These are phyloP conservation scores for Mimosa pudica DNA, from an alignment of 306 rosid species.

Conservation along the genomic window DNA sequence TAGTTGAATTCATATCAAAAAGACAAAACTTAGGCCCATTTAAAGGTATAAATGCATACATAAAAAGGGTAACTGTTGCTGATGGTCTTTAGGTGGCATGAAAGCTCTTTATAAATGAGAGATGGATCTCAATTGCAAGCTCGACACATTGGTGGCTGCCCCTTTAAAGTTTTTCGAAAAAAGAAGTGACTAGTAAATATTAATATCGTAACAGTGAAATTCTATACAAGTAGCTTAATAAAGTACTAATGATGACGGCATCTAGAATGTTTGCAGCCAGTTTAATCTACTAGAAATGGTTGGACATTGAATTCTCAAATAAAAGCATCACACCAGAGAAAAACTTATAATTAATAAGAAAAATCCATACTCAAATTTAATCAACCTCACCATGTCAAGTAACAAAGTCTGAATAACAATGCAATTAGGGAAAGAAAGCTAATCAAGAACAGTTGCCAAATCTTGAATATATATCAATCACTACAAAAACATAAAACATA, in stretches of 20 bases:
- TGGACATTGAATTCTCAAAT: neutral
- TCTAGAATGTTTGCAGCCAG: neutral
- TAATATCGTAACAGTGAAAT: neutral
- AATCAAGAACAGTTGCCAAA: neutral
- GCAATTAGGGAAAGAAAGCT: constrained; percentile 19
- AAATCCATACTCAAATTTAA: constrained; percentile 2
- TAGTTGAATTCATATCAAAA: too few species aligned
- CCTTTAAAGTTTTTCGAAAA: too few species aligned
- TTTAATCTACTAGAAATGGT: neutral
- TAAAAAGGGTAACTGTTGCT: neutral
- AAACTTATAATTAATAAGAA: neutral
- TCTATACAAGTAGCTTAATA: constrained; percentile 14
- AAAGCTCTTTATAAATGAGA: too few species aligned
- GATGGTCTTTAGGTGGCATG: too few species aligned
- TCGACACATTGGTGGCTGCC: neutral
- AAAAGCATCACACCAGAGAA: constrained; percentile 5
- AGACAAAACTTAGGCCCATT: too few species aligned
- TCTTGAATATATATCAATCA: constrained; percentile 23
- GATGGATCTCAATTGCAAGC: too few species aligned
- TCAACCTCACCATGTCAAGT: constrained; percentile 16
- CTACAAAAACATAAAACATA: constrained; percentile 24
- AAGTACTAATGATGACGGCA: neutral
- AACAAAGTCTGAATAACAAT: neutral
- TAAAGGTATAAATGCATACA: neutral
- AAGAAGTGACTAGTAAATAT: neutral